Evolutionary conservation across 2,329 filamentous ascomycete genomes (phyloP), one percentile per base, ranked within the genome.

Genomic region (Knufia fluminis): DNA sequence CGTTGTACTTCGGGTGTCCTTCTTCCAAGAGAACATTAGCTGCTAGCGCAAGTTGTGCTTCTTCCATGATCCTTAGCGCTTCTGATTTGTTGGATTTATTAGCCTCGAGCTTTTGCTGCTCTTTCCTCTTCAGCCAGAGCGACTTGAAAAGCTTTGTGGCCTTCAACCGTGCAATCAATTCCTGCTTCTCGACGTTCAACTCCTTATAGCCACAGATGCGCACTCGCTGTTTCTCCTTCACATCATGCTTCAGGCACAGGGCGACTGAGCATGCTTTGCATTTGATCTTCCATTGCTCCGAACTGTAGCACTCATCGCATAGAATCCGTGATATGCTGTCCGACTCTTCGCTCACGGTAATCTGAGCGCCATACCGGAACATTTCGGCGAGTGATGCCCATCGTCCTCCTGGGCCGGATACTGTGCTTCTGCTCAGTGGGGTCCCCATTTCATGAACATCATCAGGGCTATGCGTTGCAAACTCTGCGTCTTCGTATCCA

Each of bases 231-330:
- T 54, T 54, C 12, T 71, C 75, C 22, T 76, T 71, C 39, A 80
- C 71, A 55, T 80, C 77, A 59, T 80, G 77, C 56, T 79, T 76
- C 56, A 78, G 77, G 62, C 77, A 80, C 22, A 80, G 64, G 1
- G 76, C 70, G 48, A 70, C 75, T 35, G 75, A 75, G 64, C 77
- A 80, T 38, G 67, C 70, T 57, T 75, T 74, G 61, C 77, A 80
- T 33, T 74, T 70, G n/a, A 79, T 71, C 57, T 77, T 78, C 77
- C 77, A 80, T 42, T 74, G 70, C 41, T 75, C 73, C n/a, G 72
- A 74, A 24, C 72, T 69, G 54, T 77, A 77, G 60, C 77, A 80
- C 50, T 78, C 74, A 46, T 76, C 70, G 58, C 77, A 80, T 16
- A 80, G 60, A 41, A 75, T 76, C 38, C 77, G 71, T 1, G 77